phyloP scores from a whole-genome alignment of 2,329 filamentous ascomycete species.

The Exophiala sp. region DNA sequence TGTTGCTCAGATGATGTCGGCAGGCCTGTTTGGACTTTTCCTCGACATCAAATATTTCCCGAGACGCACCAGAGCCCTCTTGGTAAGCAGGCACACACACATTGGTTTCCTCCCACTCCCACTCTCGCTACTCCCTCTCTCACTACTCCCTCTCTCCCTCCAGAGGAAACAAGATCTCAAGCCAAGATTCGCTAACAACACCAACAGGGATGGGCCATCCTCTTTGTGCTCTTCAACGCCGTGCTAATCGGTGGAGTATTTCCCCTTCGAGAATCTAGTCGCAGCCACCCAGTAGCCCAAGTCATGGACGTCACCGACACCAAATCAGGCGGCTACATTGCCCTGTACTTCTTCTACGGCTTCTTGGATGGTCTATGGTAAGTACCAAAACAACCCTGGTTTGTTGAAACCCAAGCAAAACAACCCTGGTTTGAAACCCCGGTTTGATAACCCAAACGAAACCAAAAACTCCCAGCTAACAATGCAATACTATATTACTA shows the following conservation, averaged over 20 bases:
- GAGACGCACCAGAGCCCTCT: conserved; percentile 63
- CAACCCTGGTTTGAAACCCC: no score
- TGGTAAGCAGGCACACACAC: conserved; percentile 33
- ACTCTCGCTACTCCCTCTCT: no score
- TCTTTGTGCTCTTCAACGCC: conserved; percentile 36
- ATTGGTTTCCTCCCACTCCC: no score
- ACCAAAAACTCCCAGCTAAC: no score
- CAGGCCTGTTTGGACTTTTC: conserved; percentile 62
- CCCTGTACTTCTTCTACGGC: conserved; percentile 63
- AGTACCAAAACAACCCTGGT: no score
- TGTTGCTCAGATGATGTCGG: conserved; percentile 68
- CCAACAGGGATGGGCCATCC: conserved; percentile 63
- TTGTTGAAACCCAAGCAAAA: no score
- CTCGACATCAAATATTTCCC: conserved; percentile 54
- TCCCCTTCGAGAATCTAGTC: conserved; percentile 1
- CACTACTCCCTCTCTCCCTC: background rate
- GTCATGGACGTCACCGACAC: conserved; percentile 3
- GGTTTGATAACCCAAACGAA: no score
- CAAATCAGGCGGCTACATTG: conserved; percentile 3
- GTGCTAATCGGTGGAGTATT: conserved; percentile 53
- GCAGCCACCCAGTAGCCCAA: background rate
- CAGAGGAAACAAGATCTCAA: background rate
- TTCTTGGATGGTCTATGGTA: conserved; percentile 87
- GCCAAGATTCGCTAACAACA: background rate
- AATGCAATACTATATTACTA: no score